A percentile compares a stretch with the other conserved stretches of the same genome.
Conservation (phyloP, 768 basidiomycete genomes). For the Myochromella boudieri region DNA sequence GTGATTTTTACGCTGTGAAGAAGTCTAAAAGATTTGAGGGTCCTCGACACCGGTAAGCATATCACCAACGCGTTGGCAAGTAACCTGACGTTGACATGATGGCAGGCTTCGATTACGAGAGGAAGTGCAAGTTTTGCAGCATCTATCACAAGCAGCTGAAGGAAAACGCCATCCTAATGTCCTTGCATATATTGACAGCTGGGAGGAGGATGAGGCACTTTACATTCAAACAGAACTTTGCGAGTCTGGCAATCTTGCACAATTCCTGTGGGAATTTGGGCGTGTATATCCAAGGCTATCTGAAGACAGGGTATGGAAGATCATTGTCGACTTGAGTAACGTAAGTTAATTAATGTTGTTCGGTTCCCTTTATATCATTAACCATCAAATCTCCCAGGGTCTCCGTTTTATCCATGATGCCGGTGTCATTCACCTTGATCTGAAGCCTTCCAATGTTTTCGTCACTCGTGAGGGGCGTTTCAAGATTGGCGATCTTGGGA, state of each 20-base stretch:
- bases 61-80: conserved; percentile 28
- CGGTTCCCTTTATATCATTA: conserved; percentile 23
- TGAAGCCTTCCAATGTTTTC: conserved; percentile 98
- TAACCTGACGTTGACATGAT: conserved; percentile 16
- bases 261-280: conserved; percentile 91
- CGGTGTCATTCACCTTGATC: conserved; percentile 90
- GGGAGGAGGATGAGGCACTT: conserved; percentile 88
- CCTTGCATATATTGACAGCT: conserved; percentile 87
- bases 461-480: conserved; percentile 84
- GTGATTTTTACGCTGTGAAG: conserved; percentile 82
- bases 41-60: conserved; percentile 77
- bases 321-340: conserved; percentile 84
- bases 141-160: conserved; percentile 52
- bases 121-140: conserved; percentile 89
- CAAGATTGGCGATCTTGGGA: conserved; percentile 98
- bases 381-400: conserved; percentile 52
- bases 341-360: conserved; percentile 51
- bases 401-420: conserved; percentile 86
- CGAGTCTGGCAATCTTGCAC: conserved; percentile 86
- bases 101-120: conserved; percentile 82
- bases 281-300: conserved; percentile 80
- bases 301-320: conserved; percentile 95
- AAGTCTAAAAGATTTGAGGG: conserved; percentile 93
- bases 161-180: conserved; percentile 71
- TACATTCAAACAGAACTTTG: conserved; percentile 96